Percentiles rank a stretch among this genome's conserved stretches.
These are phyloP conservation scores for Naganishia sp. DNA, from an alignment of 1,284 basidiomycete genomes.

Conservation along the genomic window DNA sequence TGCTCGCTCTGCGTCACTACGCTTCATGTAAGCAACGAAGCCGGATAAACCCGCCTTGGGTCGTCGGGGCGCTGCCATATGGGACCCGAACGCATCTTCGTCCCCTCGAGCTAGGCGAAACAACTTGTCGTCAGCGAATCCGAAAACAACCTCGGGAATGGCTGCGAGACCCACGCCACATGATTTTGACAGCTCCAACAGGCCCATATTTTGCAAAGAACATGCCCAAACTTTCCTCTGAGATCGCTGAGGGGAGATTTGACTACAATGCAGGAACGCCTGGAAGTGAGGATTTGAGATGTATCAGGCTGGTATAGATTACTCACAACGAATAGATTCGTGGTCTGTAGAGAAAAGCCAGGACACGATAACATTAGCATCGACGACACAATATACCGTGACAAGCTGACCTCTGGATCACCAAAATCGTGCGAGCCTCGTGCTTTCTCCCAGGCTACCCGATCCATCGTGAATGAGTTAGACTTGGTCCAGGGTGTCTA, in stretches of 20 bases:
- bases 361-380: neutral
- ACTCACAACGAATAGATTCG: slow-evolving; percentile 84
- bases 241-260: slow-evolving; percentile 79
- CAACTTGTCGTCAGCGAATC: neutral
- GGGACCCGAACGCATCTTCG: slow-evolving; percentile 58
- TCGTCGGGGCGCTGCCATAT: slow-evolving; percentile 69
- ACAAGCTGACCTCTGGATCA: slow-evolving; percentile 40
- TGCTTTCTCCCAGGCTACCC: slow-evolving; percentile 74
- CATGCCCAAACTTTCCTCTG: slow-evolving; percentile 76
- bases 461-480: neutral
- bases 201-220: slow-evolving; percentile 71
- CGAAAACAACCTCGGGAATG: neutral
- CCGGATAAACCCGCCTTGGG: slow-evolving; percentile 79
- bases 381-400: neutral
- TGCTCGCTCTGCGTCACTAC: slow-evolving; percentile 83
- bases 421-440: slow-evolving; percentile 81
- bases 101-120: slow-evolving; percentile 45
- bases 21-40: slow-evolving; percentile 93
- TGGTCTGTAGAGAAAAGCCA: slow-evolving; percentile 62
- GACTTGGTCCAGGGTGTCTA: slow-evolving; percentile 1
- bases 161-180: slow-evolving; percentile 73
- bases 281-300: slow-evolving; percentile 18
- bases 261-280: slow-evolving; percentile 36
- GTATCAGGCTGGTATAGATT: slow-evolving; percentile 9
- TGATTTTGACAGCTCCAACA: slow-evolving; percentile 70